Evolutionary conservation across 345 rosid genomes (phyloP), one percentile per base, ranked within the genome.

Genomic region (Aquilaria malaccensis): DNA sequence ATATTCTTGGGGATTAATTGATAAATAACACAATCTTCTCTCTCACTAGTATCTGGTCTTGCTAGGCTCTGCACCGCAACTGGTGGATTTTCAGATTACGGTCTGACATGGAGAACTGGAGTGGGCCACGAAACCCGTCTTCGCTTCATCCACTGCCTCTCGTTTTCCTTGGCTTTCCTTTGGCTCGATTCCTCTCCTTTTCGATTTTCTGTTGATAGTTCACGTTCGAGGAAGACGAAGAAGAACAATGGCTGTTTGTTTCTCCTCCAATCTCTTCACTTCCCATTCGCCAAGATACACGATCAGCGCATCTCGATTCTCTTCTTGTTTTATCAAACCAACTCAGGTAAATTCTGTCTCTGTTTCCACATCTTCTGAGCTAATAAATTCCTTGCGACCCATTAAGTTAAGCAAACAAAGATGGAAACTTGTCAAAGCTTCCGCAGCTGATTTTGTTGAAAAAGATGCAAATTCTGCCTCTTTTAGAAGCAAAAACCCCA

Each of bases 401-500:
- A 61, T 73, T 13, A 69, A 52, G 61, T 58, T 71, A 46, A 63
- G 54, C 9, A 67, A 69, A 66, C 65, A 77, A 61, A 79, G 75
- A 45, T 60, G 59, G 67, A 68, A 64, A 49, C 72, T 72, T 6
- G 47, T 83, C 69, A 64, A 67, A 12, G 85, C 85, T 70, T 77
- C 79, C 50, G 69, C 81, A 12, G 63, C 79, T 5, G 60, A 60
- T 4, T 67, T 56, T 58, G 68, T 58, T 64, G 81, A 78, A 45
- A 37, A 37, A 9, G 43, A 5, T 37, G 43, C 66, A 1, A 55
- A 65, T 22, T 55, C 70, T 22, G 59, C 72, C 29, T 61, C 83
- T 69, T 89, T 89, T 56, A 81, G 96, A 72, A 74, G 46, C 81
- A 93, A 83, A 66, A 69, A 31, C 61, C 79, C 90, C 0, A 62